Evolutionary conservation across 352 stramenopile species (phyloP).

Genomic region (Elongisporangium anandrum): DNA sequence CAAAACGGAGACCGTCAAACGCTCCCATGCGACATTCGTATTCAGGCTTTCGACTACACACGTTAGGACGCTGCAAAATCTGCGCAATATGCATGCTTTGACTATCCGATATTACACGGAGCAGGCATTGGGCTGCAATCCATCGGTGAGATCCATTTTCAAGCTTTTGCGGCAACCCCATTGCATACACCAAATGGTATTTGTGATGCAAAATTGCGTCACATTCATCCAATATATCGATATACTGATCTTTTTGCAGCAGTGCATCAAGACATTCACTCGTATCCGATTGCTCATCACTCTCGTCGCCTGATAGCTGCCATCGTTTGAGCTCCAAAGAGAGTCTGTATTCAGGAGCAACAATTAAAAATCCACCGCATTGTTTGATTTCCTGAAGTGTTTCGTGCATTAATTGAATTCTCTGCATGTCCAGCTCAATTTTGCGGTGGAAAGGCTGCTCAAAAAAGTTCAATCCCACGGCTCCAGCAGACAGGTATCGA

Average conservation of each 20-base stretch:
- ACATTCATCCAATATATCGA: conserved; percentile 86
- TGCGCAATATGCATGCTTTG: conserved; percentile 16
- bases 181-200: conserved; percentile 88
- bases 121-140: conserved; percentile 44
- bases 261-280: conserved; percentile 28
- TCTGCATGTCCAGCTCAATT: conserved; percentile 22
- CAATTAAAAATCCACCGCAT: conserved; percentile 49
- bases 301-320: conserved; percentile 27
- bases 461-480: conserved; percentile 35
- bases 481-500: conserved; percentile 38
- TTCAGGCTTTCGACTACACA: conserved; percentile 25
- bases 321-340: conserved; percentile 84
- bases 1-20: conserved; percentile 42
- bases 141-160: conserved; percentile 46
- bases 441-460: conserved; percentile 72
- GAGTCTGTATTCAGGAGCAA: conserved; percentile 84
- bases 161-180: conserved; percentile 45
- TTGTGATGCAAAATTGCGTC: conserved; percentile 85
- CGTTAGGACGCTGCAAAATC: conserved; percentile 35
- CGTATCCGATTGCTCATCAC: conserved; percentile 7
- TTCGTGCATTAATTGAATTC: conserved; percentile 29
- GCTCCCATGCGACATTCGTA: conserved; percentile 29
- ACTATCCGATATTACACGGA: conserved; percentile 17
- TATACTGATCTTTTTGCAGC: conserved; percentile 39
- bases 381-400: conserved; percentile 27